phyloP scores from a whole-genome alignment of 306 rosid species.

The Nissolia schottii region DNA sequence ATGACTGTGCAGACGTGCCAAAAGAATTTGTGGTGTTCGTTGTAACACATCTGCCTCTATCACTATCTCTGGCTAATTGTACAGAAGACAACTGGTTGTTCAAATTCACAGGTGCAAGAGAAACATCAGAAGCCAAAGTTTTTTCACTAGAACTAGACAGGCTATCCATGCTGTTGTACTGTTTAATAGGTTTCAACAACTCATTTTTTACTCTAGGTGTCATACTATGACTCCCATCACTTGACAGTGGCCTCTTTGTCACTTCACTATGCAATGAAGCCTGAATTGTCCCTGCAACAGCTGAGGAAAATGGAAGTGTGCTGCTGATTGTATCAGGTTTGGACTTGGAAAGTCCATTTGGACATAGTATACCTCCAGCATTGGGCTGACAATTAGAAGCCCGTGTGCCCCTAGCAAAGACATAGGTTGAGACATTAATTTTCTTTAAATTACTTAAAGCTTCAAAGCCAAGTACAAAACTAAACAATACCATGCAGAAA shows the following conservation, averaged over 20 bases:
- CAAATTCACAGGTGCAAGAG: slow-evolving; percentile 30
- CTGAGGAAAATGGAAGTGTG: slow-evolving; percentile 51
- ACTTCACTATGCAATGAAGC: slow-evolving; percentile 46
- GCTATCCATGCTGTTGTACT: slow-evolving; percentile 40
- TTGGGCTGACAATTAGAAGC: slow-evolving; percentile 54
- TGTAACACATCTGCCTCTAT: slow-evolving; percentile 42
- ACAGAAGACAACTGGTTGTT: slow-evolving; percentile 42
- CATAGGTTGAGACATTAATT: neutral
- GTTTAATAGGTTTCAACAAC: slow-evolving; percentile 46
- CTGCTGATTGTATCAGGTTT: slow-evolving; percentile 49
- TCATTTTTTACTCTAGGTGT: slow-evolving; percentile 45
- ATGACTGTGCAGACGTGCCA: slow-evolving; percentile 43
- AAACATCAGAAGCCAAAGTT: slow-evolving; percentile 40
- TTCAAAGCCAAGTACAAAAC: slow-evolving; percentile 20
- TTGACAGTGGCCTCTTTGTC: slow-evolving; percentile 38
- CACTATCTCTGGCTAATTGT: slow-evolving; percentile 43
- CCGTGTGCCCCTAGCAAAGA: slow-evolving; percentile 66
- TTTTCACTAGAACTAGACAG: slow-evolving; percentile 42
- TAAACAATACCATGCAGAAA: slow-evolving; percentile 70
- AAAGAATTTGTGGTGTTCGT: slow-evolving; percentile 35
- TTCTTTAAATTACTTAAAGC: slow-evolving; percentile 5
- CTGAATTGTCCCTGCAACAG: slow-evolving; percentile 48
- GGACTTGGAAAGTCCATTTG: slow-evolving; percentile 54
- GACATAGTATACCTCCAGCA: slow-evolving; percentile 36
- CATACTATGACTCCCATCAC: slow-evolving; percentile 46